These are phyloP conservation scores for Leccinellum albellum DNA, from an alignment of 768 basidiomycete genomes.

Conservation along the genomic window DNA sequence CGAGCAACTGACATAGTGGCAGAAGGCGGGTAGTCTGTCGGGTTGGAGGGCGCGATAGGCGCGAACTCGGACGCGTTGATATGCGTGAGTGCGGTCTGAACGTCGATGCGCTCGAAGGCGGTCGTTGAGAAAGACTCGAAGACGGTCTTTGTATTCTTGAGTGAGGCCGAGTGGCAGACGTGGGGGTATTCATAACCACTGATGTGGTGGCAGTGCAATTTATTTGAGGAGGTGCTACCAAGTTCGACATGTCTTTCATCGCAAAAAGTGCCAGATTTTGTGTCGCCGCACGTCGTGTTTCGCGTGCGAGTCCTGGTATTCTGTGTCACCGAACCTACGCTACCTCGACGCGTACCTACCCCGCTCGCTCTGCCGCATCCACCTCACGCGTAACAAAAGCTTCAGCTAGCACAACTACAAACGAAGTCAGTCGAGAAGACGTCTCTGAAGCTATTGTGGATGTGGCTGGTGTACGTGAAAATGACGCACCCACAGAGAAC, in stretches of 20 bases:
- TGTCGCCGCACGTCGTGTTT: constrained; percentile 5
- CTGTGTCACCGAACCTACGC: constrained; percentile 15
- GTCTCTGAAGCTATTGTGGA: constrained; percentile 19
- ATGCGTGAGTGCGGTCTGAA: constrained; percentile 33
- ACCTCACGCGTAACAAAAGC: constrained; percentile 25
- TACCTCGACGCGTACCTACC: constrained; percentile 23
- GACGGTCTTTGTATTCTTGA: constrained; percentile 26
- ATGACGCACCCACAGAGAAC: constrained; percentile 15
- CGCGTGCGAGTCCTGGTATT: neutral
- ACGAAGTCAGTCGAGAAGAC: constrained; percentile 19
- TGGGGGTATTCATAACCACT: constrained; percentile 20
- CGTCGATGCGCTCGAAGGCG: constrained; percentile 40
- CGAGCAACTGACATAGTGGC: constrained; percentile 53
- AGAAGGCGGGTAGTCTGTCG: constrained; percentile 48
- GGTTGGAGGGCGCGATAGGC: constrained; percentile 49
- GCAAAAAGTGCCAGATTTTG: constrained; percentile 7
- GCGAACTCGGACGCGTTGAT: constrained; percentile 39
- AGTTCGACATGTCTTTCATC: constrained; percentile 18
- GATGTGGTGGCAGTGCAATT: constrained; percentile 10
- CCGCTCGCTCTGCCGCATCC: constrained; percentile 21
- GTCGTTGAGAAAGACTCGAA: constrained; percentile 39
- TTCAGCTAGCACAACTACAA: constrained; percentile 30
- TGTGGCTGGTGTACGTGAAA: constrained; percentile 15
- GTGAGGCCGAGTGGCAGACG: constrained; percentile 19
- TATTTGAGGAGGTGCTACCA: neutral